Evolutionary conservation across 805 yeast genomes (phyloP).

Genomic region (Naumovozyma castellii): DNA sequence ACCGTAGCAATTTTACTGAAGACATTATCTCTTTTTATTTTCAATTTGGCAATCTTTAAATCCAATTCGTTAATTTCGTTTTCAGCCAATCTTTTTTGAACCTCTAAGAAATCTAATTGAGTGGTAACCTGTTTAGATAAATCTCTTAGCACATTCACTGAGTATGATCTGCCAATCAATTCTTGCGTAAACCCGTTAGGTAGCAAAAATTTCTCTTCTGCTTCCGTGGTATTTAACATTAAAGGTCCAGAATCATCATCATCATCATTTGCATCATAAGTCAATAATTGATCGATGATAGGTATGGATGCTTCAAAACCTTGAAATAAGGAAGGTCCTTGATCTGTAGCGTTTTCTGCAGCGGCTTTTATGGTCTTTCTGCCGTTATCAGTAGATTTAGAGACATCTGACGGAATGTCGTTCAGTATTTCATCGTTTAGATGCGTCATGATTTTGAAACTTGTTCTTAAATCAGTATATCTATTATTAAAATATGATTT

Average conservation of each 20-base stretch:
- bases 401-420: constrained; percentile 37
- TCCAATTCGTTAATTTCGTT: constrained; percentile 60
- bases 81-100: constrained; percentile 56
- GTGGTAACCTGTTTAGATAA: constrained; percentile 35
- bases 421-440: constrained; percentile 54
- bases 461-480: constrained; percentile 31
- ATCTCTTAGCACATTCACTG: constrained; percentile 30
- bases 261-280: neutral
- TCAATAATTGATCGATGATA: constrained; percentile 33
- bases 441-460: constrained; percentile 40
- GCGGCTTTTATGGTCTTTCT: constrained; percentile 6
- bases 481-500: constrained; percentile 34
- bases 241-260: constrained; percentile 8
- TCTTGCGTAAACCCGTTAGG: constrained; percentile 36
- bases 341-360: constrained; percentile 4
- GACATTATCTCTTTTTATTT: constrained; percentile 41
- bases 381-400: neutral
- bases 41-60: constrained; percentile 41
- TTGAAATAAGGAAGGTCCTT: constrained; percentile 49
- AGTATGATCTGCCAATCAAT: constrained; percentile 36
- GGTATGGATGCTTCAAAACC: constrained; percentile 58
- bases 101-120: constrained; percentile 45
- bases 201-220: constrained; percentile 20
- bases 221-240: constrained; percentile 5
- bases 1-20: constrained; percentile 50